These are phyloP conservation scores for Candida michaelii DNA, from an alignment of 805 yeast species.

Conservation along the genomic window DNA sequence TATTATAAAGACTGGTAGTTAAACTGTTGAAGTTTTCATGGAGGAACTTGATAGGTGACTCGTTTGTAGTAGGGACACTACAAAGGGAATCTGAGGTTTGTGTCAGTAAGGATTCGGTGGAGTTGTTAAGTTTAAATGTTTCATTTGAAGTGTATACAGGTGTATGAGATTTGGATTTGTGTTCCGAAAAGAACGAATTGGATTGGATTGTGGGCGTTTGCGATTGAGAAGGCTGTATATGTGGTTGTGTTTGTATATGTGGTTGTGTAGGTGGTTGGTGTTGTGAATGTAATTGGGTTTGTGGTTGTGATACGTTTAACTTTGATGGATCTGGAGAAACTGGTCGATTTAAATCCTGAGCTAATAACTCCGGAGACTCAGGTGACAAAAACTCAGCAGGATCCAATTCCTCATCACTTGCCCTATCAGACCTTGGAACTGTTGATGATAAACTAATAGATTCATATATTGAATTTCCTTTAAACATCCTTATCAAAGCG, in stretches of 20 bases:
- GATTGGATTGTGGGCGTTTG: no score
- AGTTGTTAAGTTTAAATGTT: constrained; percentile 3
- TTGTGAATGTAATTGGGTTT: neutral
- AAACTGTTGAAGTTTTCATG: constrained; percentile 10
- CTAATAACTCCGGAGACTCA: constrained; percentile 13
- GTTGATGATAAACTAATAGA: constrained; percentile 16
- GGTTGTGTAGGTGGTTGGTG: no score
- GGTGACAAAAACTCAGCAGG: constrained; percentile 24
- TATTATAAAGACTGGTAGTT: constrained; percentile 3
- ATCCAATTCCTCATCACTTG: constrained; percentile 22
- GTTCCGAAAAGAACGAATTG: no score
- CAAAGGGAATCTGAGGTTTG: constrained; percentile 8
- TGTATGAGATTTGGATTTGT: neutral
- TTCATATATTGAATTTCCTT: constrained; percentile 13
- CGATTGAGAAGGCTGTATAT: no score
- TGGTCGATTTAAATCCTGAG: neutral
- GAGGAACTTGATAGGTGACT: constrained; percentile 12
- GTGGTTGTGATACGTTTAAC: neutral
- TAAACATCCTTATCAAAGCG: constrained; percentile 6
- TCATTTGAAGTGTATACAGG: constrained; percentile 1
- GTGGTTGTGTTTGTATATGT: no score
- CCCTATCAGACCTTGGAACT: neutral
- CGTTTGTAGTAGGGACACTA: constrained; percentile 5
- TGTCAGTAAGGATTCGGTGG: constrained; percentile 9
- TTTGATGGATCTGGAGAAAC: neutral